Conservation (phyloP, 192 early-diverging fungal species). For the Backusella parvicylindrica region DNA sequence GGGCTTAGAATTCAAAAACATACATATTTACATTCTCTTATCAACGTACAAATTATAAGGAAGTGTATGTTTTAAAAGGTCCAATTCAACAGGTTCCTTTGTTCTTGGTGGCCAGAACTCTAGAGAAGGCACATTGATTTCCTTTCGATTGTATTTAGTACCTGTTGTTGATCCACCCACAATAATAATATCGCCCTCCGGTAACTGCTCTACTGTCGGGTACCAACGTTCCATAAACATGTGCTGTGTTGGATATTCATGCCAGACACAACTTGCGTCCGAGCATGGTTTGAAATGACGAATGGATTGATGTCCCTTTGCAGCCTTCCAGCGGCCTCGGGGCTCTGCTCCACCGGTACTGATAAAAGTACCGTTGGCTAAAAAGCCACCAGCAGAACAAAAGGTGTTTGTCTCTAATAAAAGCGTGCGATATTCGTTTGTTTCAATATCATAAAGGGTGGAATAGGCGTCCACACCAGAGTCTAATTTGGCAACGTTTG, state of each 20-base stretch:
- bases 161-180: conserved; percentile 52
- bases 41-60: conserved; percentile 44
- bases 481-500: conserved; percentile 34
- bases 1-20: neutral
- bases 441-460: conserved; percentile 41
- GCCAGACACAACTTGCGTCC: conserved; percentile 41
- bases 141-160: conserved; percentile 29
- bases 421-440: conserved; percentile 38
- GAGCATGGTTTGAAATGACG: conserved; percentile 46
- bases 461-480: conserved; percentile 40
- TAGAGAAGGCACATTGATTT: conserved; percentile 38
- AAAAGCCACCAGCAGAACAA: conserved; percentile 52
- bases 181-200: conserved; percentile 48
- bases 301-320: conserved; percentile 39
- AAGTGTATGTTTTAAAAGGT: conserved; percentile 44
- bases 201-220: conserved; percentile 38
- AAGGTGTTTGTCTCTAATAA: conserved; percentile 49
- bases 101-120: conserved; percentile 34
- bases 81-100: conserved; percentile 30
- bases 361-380: conserved; percentile 45
- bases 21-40: too few relatives aligned
- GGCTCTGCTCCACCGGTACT: conserved; percentile 49
- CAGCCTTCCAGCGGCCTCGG: conserved; percentile 14
- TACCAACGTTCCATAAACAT: conserved; percentile 52
- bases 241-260: conserved; percentile 32